A percentile compares a stretch with the other conserved stretches of the same genome.
phyloP scores from a whole-genome alignment of 352 stramenopile species.

The Globisporangium acanthophoron region DNA sequence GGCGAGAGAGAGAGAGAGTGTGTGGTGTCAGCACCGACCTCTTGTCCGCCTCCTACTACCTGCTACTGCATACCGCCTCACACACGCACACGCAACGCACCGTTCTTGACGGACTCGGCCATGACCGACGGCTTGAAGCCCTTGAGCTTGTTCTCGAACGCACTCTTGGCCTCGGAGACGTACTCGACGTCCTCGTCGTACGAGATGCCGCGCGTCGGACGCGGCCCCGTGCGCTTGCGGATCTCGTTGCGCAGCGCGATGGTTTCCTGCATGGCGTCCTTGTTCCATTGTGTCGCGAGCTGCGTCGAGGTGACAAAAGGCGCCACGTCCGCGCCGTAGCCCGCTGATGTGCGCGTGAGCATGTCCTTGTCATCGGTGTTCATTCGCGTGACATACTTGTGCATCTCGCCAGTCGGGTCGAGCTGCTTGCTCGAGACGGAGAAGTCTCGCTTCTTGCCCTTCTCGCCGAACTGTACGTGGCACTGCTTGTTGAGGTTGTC shows the following conservation, averaged over 20 bases:
- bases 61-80: no score
- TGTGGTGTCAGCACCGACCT: neutral
- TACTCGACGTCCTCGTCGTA: slow-evolving; percentile 81
- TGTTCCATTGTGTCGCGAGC: slow-evolving; percentile 66
- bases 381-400: slow-evolving; percentile 55
- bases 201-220: slow-evolving; percentile 52
- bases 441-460: slow-evolving; percentile 54
- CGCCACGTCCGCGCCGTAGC: slow-evolving; percentile 45
- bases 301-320: slow-evolving; percentile 58
- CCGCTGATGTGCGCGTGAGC: slow-evolving; percentile 53
- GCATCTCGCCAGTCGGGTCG: slow-evolving; percentile 57
- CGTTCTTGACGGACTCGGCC: slow-evolving; percentile 71
- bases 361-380: slow-evolving; percentile 45
- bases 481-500: slow-evolving; percentile 60
- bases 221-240: slow-evolving; percentile 49
- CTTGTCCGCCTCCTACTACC: no score
- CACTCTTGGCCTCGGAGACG: slow-evolving; percentile 64
- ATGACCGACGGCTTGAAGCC: slow-evolving; percentile 69
- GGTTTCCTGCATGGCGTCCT: slow-evolving; percentile 42
- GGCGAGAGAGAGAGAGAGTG: neutral
- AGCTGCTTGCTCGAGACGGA: slow-evolving; percentile 41
- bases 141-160: slow-evolving; percentile 69
- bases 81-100: slow-evolving; percentile 17
- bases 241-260: slow-evolving; percentile 64
- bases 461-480: slow-evolving; percentile 61